Base-by-base conservation (phyloP, 1,284 basidiomycete species). In the Leccinum griseonigrum region DNA sequence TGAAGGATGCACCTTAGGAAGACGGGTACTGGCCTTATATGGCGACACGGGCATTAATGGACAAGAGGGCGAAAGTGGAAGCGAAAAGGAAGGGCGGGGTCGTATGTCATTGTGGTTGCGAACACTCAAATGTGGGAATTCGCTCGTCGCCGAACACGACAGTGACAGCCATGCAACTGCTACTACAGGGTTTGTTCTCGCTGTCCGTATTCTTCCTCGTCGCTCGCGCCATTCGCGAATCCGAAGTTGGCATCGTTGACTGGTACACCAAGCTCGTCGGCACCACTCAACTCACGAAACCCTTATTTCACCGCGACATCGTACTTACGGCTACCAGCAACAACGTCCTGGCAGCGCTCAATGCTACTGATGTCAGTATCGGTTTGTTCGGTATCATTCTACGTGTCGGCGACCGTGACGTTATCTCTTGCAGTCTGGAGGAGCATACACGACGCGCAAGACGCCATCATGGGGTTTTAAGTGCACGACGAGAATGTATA, bases 251-350 rank as follows among this genome's bases (percentile, higher is more conserved):
- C 56, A 79, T 93, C 36, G 83, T 94, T 40, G 94, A 96, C 78
- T 96, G 94, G 94, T 84, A 96, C 76, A 89, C 86, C 66, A 75
- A 81, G 22, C 81, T 90, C 31, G 77, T 94, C 60, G 94, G 94
- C 26, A 73, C 76, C n/a, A 78, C 82, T 6, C 70, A 67, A 0
- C 70, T 78, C 16, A 82, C 83, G 9, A 77, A 84, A 8, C 90
- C 90, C 1, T 69, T 76, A n/a, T 85, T 91, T 66, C 83, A 83
- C 67, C 72, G 77, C 56, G 74, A 79, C 64, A 73, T 90, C 36
- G 72, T 95, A 31, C 72, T 96, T 55, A 82, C 86, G 3, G 86
- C 88, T 1, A 95, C 94, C 0, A 78, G 80, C 52, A 89, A 83
- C 68, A 95, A 95, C 75, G 86, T 94, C 0, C 75, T 97, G 14